Evolutionary conservation across 768 basidiomycete species (phyloP).

Genomic region (Amanita polypyramis): DNA sequence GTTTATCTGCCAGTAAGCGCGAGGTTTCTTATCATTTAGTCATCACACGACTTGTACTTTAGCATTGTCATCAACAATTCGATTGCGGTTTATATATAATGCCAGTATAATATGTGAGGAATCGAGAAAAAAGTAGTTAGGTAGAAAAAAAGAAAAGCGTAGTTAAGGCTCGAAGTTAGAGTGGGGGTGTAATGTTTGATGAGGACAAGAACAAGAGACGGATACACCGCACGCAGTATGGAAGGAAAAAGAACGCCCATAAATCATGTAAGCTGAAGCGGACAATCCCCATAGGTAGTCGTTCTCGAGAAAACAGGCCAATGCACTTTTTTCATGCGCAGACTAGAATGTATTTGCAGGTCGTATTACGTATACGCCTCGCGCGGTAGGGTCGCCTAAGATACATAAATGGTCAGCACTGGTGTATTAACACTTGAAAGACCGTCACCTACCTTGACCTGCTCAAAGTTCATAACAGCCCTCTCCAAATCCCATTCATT

Average conservation of each 20-base stretch:
- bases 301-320: neutral
- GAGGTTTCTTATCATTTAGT: too few relatives aligned
- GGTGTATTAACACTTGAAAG: neutral
- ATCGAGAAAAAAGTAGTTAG: too few relatives aligned
- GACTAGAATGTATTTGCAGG: neutral
- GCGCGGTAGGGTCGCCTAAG: neutral
- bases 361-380: neutral
- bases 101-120: neutral
- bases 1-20: too few relatives aligned
- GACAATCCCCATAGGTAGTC: neutral
- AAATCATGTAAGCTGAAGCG: neutral
- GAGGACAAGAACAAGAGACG: too few relatives aligned
- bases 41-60: too few relatives aligned
- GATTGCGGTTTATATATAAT: neutral
- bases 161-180: too few relatives aligned
- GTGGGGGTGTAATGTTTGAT: too few relatives aligned
- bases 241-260: neutral
- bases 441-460: conserved; percentile 60
- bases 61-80: neutral
- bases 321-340: neutral
- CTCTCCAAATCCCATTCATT: conserved; percentile 79
- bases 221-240: too few relatives aligned
- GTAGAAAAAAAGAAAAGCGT: too few relatives aligned
- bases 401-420: neutral
- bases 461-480: conserved; percentile 79